phyloP scores from a whole-genome alignment of 352 stramenopile species.

The Phytophthora pistaciae region DNA sequence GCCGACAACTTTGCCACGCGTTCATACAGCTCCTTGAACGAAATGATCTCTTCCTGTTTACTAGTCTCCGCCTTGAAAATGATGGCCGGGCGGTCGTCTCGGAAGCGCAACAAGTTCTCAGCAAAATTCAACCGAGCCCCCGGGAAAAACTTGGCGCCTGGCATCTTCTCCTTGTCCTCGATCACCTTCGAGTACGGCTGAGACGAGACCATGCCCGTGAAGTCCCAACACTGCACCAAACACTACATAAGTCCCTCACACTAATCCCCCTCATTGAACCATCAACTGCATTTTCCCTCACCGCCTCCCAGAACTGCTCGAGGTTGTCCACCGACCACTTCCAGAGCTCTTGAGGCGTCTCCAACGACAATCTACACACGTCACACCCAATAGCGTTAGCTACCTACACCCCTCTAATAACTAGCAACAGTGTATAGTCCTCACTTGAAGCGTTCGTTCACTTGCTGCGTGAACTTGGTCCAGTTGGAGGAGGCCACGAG shows the following conservation, averaged over 20 bases:
- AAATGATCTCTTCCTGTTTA: constrained; percentile 61
- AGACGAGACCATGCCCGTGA: constrained; percentile 71
- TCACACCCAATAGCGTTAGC: neutral
- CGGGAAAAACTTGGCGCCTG: constrained; percentile 75
- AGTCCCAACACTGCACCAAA: constrained; percentile 68
- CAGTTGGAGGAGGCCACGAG: constrained; percentile 67
- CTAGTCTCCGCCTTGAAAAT: constrained; percentile 82
- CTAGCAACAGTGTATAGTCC: neutral
- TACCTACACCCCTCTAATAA: neutral
- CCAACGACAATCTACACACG: constrained; percentile 43
- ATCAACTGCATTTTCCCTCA: constrained; percentile 12
- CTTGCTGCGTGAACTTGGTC: constrained; percentile 70
- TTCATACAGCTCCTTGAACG: constrained; percentile 73
- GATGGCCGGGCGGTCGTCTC: constrained; percentile 75
- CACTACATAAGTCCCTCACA: neutral
- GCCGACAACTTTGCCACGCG: constrained; percentile 59
- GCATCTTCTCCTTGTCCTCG: constrained; percentile 76
- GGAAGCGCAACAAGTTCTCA: constrained; percentile 79
- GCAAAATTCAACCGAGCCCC: constrained; percentile 79
- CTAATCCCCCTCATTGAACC: constrained; percentile 2
- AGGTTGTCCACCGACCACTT: constrained; percentile 77
- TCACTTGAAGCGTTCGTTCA: constrained; percentile 68
- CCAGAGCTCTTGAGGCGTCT: constrained; percentile 66
- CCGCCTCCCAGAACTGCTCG: constrained; percentile 67
- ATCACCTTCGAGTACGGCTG: constrained; percentile 59